These are phyloP conservation scores for Colletotrichum paranaense DNA, from an alignment of 2,329 filamentous ascomycete genomes.

Conservation along the genomic window DNA sequence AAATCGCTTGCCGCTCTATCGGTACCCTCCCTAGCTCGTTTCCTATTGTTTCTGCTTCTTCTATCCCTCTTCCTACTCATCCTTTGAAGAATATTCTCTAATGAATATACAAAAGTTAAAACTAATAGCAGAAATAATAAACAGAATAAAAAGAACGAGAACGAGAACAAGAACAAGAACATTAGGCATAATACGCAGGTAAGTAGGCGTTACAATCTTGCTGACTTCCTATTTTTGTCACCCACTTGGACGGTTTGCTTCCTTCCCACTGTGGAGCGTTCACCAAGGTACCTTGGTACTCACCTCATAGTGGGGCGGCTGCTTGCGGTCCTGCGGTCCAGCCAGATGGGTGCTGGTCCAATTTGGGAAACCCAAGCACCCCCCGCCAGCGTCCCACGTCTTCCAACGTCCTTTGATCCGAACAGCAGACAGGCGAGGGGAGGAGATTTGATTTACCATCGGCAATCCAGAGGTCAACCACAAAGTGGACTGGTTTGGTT, in stretches of 20 bases:
- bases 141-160: no score
- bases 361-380: neutral
- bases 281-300: neutral
- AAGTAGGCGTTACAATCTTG: no score
- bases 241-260: neutral
- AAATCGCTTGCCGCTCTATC: no score
- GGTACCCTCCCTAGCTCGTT: no score
- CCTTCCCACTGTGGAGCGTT: neutral
- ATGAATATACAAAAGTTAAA: no score
- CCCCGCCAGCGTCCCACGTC: neutral
- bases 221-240: no score
- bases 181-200: no score
- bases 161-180: no score
- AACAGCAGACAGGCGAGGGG: neutral
- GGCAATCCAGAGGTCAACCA: neutral
- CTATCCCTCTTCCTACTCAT: no score
- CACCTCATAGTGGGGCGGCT: neutral
- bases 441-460: neutral
- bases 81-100: no score
- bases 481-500: neutral
- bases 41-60: no score
- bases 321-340: neutral
- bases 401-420: conserved; percentile 20
- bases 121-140: no score
- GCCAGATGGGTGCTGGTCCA: neutral